Evolutionary conservation across 768 basidiomycete species (phyloP).

Genomic region (Leccinum broughii): DNA sequence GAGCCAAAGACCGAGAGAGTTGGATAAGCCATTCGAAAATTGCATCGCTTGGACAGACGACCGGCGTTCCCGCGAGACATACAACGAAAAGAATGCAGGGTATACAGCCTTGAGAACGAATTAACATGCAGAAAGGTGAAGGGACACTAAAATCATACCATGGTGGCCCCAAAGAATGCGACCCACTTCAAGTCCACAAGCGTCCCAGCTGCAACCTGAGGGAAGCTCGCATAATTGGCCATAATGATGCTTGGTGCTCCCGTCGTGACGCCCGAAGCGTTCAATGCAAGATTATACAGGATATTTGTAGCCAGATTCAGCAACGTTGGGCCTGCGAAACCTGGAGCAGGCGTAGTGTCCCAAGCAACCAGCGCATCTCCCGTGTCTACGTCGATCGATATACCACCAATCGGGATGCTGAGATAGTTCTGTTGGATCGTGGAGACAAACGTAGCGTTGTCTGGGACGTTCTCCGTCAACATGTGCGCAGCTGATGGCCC

Average conservation of each 20-base stretch:
- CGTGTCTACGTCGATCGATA: constrained; percentile 57
- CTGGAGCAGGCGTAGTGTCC: constrained; percentile 63
- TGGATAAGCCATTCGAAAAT: constrained; percentile 69
- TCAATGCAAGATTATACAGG: constrained; percentile 62
- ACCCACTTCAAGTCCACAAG: constrained; percentile 70
- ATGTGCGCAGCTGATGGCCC: constrained; percentile 42
- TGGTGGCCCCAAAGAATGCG: constrained; percentile 69
- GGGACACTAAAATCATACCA: constrained; percentile 45
- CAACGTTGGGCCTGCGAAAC: constrained; percentile 56
- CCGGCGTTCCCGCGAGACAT: constrained; percentile 70
- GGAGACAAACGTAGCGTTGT: constrained; percentile 61
- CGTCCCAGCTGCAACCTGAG: constrained; percentile 53
- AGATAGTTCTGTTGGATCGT: constrained; percentile 51
- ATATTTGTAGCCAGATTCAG: constrained; percentile 71
- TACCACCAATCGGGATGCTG: constrained; percentile 63
- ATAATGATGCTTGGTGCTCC: constrained; percentile 51
- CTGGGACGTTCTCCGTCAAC: constrained; percentile 41
- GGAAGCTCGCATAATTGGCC: constrained; percentile 59
- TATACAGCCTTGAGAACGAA: constrained; percentile 54
- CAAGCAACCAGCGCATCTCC: constrained; percentile 64
- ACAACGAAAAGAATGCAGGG: constrained; percentile 80
- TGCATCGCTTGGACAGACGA: constrained; percentile 80
- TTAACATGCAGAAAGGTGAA: not conserved
- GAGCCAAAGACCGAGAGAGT: constrained; percentile 73
- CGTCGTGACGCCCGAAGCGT: constrained; percentile 42